phyloP scores from a whole-genome alignment of 495 filamentous ascomycete genomes.

The Amniculicola lignicola region DNA sequence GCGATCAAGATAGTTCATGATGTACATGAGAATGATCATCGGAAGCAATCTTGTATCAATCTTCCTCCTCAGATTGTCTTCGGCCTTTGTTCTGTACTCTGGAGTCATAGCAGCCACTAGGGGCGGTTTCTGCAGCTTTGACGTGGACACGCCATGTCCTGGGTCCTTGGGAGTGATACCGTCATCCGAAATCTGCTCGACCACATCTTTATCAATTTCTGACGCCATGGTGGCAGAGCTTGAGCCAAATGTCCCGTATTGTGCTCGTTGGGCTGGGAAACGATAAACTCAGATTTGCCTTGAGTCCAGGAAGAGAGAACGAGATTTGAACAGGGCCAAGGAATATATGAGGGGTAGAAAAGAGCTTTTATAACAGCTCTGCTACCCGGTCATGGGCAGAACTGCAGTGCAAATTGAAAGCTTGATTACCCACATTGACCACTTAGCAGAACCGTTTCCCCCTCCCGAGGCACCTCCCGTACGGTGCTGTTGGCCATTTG shows the following conservation, averaged over 20 bases:
- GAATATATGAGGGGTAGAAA: neutral
- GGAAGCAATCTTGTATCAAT: slow-evolving; percentile 64
- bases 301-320: neutral
- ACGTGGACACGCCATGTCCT: slow-evolving; percentile 9
- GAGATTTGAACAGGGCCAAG: neutral
- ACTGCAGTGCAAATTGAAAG: slow-evolving; percentile 1
- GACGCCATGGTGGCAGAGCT: neutral
- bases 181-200: slow-evolving; percentile 29
- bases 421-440: slow-evolving; percentile 7
- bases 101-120: slow-evolving; percentile 26
- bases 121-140: slow-evolving; percentile 18
- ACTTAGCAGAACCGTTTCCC: slow-evolving; percentile 2
- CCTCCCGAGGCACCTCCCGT: no score
- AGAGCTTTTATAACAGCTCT: neutral
- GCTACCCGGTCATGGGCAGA: neutral
- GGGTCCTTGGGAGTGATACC: slow-evolving; percentile 1
- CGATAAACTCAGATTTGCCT: neutral
- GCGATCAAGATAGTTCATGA: slow-evolving; percentile 78
- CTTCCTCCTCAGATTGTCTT: slow-evolving; percentile 54
- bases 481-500: no score
- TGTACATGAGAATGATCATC: slow-evolving; percentile 68
- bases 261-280: neutral
- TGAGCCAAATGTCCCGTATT: slow-evolving; percentile 21
- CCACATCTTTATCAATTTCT: slow-evolving; percentile 5
- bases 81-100: slow-evolving; percentile 12